Evolutionary conservation across 345 rosid genomes (phyloP), one percentile per base, ranked within the genome.

Genomic region (Arabidopsis suecica): DNA sequence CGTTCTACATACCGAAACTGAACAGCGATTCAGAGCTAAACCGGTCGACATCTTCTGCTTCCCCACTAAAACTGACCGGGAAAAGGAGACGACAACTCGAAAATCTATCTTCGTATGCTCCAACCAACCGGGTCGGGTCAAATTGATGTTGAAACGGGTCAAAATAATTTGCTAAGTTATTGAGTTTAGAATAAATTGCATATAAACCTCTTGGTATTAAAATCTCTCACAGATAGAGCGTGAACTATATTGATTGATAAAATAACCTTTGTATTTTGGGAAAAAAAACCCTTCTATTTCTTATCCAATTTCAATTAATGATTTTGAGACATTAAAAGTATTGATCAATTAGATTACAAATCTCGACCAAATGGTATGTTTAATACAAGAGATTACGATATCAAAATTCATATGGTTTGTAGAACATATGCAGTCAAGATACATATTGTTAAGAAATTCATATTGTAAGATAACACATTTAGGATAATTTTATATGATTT

Each of bases 11-110:
- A 69, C 42, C 33, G 80, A 49, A 50, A 67, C 54, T 14, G 77
- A 72, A 59, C 57, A 78, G 42, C 77, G 81, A 66, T 9, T 72
- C 2, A 75, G 28, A 3, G 75, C 72, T 63, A 79, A 64, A 58
- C 69, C 76, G 69, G 81, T 32, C 44, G 37, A n/a, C 81, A 51
- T 78, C 49, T 18, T 69, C 75, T 6, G 48, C 11, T 20, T 9
- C 71, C 28, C 50, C 50, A 32, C n/a, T 9, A 4, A 32, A 66
- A 12, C 48, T 1, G 16, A 49, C 20, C 61, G 50, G 50, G 25
- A 5, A 5, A 36, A 28, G 18, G 6, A 38, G 38, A 12, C 36
- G 10, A 16, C 3, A 37, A 11, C 18, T 42, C 34, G 25, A 32
- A 32, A 23, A 5, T 37, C 33, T 65, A 25, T 65, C 72, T 14